Percentiles rank a stretch among this genome's conserved stretches.
phyloP scores from a whole-genome alignment of 2,329 filamentous ascomycete genomes.

The Coleophoma cylindrospora region DNA sequence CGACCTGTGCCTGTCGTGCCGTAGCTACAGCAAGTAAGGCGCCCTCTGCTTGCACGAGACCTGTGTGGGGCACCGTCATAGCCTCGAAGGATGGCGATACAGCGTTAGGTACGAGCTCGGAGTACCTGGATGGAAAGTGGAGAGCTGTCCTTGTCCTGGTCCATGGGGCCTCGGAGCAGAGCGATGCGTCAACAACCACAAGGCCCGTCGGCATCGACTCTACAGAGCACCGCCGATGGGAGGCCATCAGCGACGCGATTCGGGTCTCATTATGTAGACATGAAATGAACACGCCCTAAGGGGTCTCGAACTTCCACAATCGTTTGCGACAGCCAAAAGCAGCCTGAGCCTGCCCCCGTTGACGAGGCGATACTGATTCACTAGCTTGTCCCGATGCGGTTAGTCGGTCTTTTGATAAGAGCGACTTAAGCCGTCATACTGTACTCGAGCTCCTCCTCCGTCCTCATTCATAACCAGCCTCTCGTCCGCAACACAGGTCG shows the following conservation, averaged over 20 bases:
- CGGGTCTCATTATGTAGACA: too few relatives aligned
- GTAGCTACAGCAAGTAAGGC: not conserved
- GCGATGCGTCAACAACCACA: too few relatives aligned
- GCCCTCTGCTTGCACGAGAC: not conserved
- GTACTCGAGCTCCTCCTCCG: constrained; percentile 12
- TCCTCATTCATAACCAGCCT: constrained; percentile 24
- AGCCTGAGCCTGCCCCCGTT: too few relatives aligned
- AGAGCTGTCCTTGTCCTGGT: not conserved
- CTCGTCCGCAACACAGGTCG: constrained; percentile 8
- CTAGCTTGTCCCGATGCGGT: constrained; percentile 7
- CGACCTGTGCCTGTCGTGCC: too few relatives aligned
- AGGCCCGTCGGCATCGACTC: too few relatives aligned
- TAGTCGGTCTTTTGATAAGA: not conserved
- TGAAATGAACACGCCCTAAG: too few relatives aligned
- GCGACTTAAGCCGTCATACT: not conserved
- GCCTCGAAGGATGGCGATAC: not conserved
- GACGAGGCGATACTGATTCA: constrained; percentile 7
- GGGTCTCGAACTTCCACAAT: too few relatives aligned
- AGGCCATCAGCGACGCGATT: too few relatives aligned
- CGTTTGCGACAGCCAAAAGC: too few relatives aligned
- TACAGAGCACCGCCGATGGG: too few relatives aligned
- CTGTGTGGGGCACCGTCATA: too few relatives aligned
- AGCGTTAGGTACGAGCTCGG: not conserved
- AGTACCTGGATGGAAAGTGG: not conserved
- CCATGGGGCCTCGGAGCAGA: too few relatives aligned